Base-by-base conservation (phyloP, 352 stramenopile genomes). In the Globisporangium cederbergense region DNA sequence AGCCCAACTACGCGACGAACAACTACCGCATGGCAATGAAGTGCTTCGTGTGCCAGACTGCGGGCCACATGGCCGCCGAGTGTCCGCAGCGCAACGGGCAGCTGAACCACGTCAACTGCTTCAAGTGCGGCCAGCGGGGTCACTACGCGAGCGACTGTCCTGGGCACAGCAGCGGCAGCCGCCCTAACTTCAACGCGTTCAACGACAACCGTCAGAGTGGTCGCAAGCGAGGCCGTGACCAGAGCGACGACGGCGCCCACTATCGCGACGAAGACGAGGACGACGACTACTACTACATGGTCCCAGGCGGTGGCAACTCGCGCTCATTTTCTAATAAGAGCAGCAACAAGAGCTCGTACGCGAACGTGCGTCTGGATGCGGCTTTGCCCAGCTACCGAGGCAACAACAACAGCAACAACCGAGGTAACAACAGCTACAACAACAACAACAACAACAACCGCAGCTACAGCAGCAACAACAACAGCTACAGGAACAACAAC, bases 1-100 rank as follows among this genome's bases (percentile, higher is more conserved):
- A 64, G 45, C 76, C 72, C 20, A 78, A 82, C 61, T 85, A 86
- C 52, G 64, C 81, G 40, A 72, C 67, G 52, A 79, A 79, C 63
- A 73, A 68, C 46, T 64, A 66, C n/a, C 73, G 71, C 22, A 51
- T 73, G 28, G 71, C 77, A 42, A 85, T 86, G 66, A 86, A 86
- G 70, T 94, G 86, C 62, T 94, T 86, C 60, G 67, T 86, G 62
- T 94, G 86, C 60, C 78, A 89, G 52, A 75, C 81, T 58, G 45
- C 74, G 18, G 86, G 82, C n/a, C 86, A 94, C 63, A 76, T 94
- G 38, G 81, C 82, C 25, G 82, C 81, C 13, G 75, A 87, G 64
- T 94, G 86, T 64, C 79, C 83, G 10, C 70, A 78, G 13, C 73
- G 72, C 32, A 81, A 73, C 20, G 68, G 68, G 18, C 86, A 89